Percentiles rank a stretch among this genome's conserved stretches.
phyloP scores from a whole-genome alignment of 176 grass and related monocot species.

The Oryza glumipatula region DNA sequence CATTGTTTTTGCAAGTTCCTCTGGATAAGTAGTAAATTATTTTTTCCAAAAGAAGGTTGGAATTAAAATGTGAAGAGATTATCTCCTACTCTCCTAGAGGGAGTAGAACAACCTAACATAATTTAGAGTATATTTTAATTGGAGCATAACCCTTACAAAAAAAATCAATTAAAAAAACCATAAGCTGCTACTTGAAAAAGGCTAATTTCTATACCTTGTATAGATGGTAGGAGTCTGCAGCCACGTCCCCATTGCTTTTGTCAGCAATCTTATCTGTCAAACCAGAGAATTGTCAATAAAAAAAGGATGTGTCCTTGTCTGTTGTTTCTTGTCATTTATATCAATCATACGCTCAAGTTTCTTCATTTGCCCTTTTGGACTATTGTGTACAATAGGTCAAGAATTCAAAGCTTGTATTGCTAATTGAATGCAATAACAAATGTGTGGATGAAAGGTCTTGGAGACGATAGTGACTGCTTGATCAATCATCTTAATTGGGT shows the following conservation, averaged over 20 bases:
- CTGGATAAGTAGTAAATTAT: background rate
- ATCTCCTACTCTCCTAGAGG: no score
- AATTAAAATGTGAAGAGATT: background rate
- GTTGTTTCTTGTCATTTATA: background rate
- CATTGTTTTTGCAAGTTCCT: background rate
- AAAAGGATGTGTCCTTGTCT: background rate
- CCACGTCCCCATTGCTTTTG: slow-evolving; percentile 64
- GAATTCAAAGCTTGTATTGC: background rate
- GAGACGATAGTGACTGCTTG: background rate
- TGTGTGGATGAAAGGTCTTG: background rate
- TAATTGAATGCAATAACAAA: background rate
- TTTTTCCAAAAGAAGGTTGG: background rate
- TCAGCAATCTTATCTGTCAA: slow-evolving; percentile 56
- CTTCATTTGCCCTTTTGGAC: background rate
- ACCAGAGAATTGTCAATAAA: background rate
- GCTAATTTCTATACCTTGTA: slow-evolving; percentile 42
- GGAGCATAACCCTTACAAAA: background rate
- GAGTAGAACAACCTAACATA: background rate
- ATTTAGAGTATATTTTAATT: background rate
- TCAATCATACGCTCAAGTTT: background rate
- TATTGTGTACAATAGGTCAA: background rate
- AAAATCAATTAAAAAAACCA: background rate
- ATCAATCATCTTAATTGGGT: background rate
- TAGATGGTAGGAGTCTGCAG: slow-evolving; percentile 58
- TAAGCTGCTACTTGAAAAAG: background rate